These are phyloP conservation scores for Chlorella sp. DNA, from an alignment of 139 green algal species.

Conservation along the genomic window DNA sequence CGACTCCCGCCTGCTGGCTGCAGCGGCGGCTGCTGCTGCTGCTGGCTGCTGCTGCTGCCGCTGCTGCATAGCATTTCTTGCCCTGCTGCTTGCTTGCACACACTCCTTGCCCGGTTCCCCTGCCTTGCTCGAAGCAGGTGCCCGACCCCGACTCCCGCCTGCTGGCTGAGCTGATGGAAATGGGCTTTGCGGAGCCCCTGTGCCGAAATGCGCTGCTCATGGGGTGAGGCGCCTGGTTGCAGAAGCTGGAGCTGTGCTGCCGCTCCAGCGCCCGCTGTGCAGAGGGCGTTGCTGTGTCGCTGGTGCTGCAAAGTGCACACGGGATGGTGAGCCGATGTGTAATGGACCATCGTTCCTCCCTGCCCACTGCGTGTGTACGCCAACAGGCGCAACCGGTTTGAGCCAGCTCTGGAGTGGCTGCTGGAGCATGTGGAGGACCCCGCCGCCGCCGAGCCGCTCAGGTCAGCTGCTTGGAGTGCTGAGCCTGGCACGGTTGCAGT, in stretches of 20 bases:
- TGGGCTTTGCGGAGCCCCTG: constrained; percentile 24
- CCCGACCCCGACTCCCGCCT: neutral
- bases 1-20: neutral
- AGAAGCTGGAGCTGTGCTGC: too few species aligned
- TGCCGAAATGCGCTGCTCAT: constrained; percentile 39
- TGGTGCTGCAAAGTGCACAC: too few species aligned
- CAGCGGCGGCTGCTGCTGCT: too few species aligned
- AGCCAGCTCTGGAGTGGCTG: constrained; percentile 31
- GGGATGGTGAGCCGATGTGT: too few species aligned
- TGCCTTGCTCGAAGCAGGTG: neutral
- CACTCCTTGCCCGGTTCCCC: neutral
- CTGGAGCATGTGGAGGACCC: constrained; percentile 26
- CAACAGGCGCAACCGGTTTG: constrained; percentile 27
- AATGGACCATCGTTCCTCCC: too few species aligned
- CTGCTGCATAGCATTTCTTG: neutral
- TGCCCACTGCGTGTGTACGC: too few species aligned
- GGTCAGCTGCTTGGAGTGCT: constrained; percentile 7
- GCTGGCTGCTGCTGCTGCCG: neutral
- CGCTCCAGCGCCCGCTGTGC: too few species aligned
- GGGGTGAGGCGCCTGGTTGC: neutral
- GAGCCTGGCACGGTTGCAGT: neutral
- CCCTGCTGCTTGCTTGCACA: neutral
- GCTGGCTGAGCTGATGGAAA: constrained; percentile 23
- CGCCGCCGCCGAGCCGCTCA: constrained; percentile 18
- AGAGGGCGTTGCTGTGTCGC: too few species aligned